Evolutionary conservation across 768 basidiomycete genomes (phyloP), one percentile per base, ranked within the genome.

Genomic region (Strobilomyces dryophilus): DNA sequence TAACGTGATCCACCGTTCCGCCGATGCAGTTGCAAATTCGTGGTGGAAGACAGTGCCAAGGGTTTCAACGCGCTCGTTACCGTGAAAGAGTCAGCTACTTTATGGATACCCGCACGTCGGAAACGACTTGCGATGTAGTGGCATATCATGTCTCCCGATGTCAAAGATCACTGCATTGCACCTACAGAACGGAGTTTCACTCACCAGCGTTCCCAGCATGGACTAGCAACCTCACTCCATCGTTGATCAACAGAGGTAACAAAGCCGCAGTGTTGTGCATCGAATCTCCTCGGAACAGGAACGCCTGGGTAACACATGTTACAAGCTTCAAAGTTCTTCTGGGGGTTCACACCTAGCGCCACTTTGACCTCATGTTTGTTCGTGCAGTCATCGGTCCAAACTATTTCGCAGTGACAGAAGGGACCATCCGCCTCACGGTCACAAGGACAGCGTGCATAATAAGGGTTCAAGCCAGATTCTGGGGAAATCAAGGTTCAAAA

Each of bases 321-420:
- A 71, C 91, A 92, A n/a, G 79, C 78, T 56, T 79, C 74, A 64
- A 92, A 93, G 1, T 75, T 73, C 45, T 71, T 67, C 4, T 76
- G 68, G 2, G 81, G 77, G 58, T 84, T 75, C 15, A 82, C 91
- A 44, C 93, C 92, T 29, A 95, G 79, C 8, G 82, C 81, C n/a
- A 77, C 79, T 74, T 95, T 95, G 67, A 84, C 74, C 52, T 79
- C 78, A 5, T 85, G 79, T 47, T 81, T 72, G 67, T 98, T 97
- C 79, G 98, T 76, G 80, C 85, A 98, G 1, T 76, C 79, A 60
- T 97, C 95, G 64, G 97, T 83, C 89, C 90, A 97, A 17, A 69
- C 62, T 80, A 97, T 84, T 72, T 95, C 78, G 52, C 67, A 75
- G 67, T 91, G 92, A 73, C 91, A 92, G 3, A 90, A 74, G 3